Base-by-base conservation (phyloP, 805 yeast species). In the Metschnikowia koreensis region DNA sequence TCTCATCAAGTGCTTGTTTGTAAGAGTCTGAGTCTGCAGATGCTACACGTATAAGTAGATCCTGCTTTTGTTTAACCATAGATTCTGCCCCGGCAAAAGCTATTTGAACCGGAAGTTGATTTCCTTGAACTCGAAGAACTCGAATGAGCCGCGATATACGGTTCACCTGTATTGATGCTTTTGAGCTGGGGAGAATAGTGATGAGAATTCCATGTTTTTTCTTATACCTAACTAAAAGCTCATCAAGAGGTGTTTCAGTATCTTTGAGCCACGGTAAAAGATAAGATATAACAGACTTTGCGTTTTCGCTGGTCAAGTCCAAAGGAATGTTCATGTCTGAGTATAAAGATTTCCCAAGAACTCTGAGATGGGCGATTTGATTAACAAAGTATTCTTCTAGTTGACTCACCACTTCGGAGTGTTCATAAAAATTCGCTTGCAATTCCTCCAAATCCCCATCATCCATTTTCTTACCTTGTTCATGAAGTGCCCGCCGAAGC, bases 201-300 rank as follows among this genome's bases (percentile, higher is more conserved):
- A 71, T 64, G 15, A 69, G 71, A 7, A 71, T 67, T 0, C 76
- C 76, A 41, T 54, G 56, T 1, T 70, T 71, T 33, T 57, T 59
- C 41, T 62, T 58, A 37, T 43, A 53, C 1, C 33, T 12, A 15
- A 47, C 27, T 33, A 61, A 50, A 36, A 44, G 27, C 13, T 34
- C 42, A 17, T 22, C 34, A 10, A 44, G 12, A 15, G 26, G 17
- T 9, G 6, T 11, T 22, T 33, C 46, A 5, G 41, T 16, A 6
- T 49, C 42, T 41, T 36, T 49, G 33, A 49, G 48, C 52, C 52
- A 44, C 26, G 52, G 52, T n/a, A 44, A 27, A 8, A 44, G 42
- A 10, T 15, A 34, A 8, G 5, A 7, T 7, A 43, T 7, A 7
- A 38, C 47, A 6, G 40, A 27, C 22, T 38, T 38, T 33, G 38